Conservation (phyloP, 2,329 filamentous ascomycete genomes). For the Monosporascus cannonballus region DNA sequence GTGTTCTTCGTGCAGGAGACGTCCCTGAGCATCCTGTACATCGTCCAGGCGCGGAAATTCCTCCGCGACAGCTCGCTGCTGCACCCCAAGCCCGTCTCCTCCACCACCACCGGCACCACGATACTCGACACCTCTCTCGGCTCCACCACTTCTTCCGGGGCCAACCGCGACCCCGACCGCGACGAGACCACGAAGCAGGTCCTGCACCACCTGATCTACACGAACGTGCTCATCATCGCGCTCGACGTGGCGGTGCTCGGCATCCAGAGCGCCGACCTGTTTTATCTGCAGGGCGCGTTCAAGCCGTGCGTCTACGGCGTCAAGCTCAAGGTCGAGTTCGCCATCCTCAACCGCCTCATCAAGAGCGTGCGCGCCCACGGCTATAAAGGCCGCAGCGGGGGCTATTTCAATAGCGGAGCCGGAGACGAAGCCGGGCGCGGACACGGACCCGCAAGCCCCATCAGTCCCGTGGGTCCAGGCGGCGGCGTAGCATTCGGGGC, state of each 20-base stretch:
- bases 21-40: constrained; percentile 23
- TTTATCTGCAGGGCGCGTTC: constrained; percentile 29
- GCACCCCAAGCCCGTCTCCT: not conserved
- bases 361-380: constrained; percentile 12
- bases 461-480: not conserved
- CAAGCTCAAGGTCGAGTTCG: constrained; percentile 30
- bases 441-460: not conserved
- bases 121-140: constrained; percentile 3
- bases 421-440: not conserved
- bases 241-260: constrained; percentile 32
- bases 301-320: constrained; percentile 28
- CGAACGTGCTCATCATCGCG: constrained; percentile 32
- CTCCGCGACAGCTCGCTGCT: constrained; percentile 11
- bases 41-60: constrained; percentile 21
- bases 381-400: not conserved
- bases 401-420: not conserved
- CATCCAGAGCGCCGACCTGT: constrained; percentile 29
- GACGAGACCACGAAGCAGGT: constrained; percentile 9
- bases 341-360: constrained; percentile 26
- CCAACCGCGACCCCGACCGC: not conserved
- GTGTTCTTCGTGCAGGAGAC: constrained; percentile 28
- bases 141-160: not conserved
- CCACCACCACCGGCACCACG: not conserved
- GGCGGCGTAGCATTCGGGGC: not conserved
- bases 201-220: constrained; percentile 28